A percentile compares a stretch with the other conserved stretches of the same genome.
phyloP scores from a whole-genome alignment of 352 stramenopile species.

The Pythium angustatum region DNA sequence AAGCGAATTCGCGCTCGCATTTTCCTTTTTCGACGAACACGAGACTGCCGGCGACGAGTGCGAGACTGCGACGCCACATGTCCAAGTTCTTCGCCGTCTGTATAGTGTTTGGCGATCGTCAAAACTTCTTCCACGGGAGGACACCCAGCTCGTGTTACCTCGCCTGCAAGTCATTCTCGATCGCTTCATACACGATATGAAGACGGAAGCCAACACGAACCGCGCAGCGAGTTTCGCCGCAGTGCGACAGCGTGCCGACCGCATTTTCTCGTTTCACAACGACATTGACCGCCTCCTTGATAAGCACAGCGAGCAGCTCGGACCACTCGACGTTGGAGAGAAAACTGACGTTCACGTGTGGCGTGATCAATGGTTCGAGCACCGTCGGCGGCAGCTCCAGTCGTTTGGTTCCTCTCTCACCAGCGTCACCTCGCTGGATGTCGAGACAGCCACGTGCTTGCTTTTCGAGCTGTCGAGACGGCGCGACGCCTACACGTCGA shows the following conservation, averaged over 20 bases:
- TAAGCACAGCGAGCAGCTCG: neutral
- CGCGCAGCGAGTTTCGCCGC: neutral
- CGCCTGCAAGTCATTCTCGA: neutral
- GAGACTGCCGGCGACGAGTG: neutral
- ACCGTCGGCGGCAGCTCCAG: neutral
- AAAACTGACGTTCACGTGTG: neutral
- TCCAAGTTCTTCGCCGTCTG: neutral
- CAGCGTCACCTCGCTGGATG: neutral
- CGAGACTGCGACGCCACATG: neutral
- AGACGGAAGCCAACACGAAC: neutral
- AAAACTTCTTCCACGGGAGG: too few species aligned
- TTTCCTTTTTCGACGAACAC: neutral
- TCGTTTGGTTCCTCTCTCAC: neutral
- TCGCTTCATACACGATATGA: conserved; percentile 4
- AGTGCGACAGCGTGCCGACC: neutral
- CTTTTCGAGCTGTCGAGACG: conserved; percentile 15
- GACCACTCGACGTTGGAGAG: too few species aligned
- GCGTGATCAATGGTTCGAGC: conserved; percentile 1
- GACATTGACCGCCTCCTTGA: conserved; percentile 8
- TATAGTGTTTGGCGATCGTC: neutral
- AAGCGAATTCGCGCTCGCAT: too few species aligned
- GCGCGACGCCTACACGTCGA: conserved; percentile 1
- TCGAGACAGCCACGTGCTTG: conserved; percentile 6
- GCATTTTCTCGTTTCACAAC: conserved; percentile 12
- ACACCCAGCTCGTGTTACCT: neutral